Percentiles rank a stretch among this genome's conserved stretches.
Conservation (phyloP, 768 basidiomycete species). For the Artomyces pyxidatus region DNA sequence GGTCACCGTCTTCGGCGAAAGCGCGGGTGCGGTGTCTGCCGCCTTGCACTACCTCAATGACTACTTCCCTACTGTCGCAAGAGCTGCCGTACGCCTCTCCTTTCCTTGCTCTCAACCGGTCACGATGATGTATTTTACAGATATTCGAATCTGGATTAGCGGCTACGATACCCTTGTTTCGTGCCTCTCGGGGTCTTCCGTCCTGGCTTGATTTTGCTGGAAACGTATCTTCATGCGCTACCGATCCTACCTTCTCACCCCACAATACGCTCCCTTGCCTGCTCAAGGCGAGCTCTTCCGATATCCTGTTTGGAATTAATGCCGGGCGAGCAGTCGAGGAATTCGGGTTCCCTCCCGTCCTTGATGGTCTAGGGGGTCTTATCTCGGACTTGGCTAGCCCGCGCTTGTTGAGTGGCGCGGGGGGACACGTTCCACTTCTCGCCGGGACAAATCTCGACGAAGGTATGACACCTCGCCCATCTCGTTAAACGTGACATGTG, state of each 20-base stretch:
- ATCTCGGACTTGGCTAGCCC: conserved; percentile 32
- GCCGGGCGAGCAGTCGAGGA: conserved; percentile 20
- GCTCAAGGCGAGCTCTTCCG: conserved; percentile 12
- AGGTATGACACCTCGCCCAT: conserved; percentile 26
- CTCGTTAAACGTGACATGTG: too few relatives aligned
- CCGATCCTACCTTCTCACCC: conserved; percentile 16
- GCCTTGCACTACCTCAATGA: conserved; percentile 24
- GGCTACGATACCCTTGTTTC: conserved; percentile 23
- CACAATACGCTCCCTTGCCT: conserved; percentile 30
- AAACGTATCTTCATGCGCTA: conserved; percentile 27
- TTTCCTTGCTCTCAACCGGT: too few relatives aligned
- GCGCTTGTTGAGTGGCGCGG: conserved; percentile 24
- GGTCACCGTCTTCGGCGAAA: conserved; percentile 33
- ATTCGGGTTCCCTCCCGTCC: conserved; percentile 30
- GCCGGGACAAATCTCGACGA: conserved; percentile 38
- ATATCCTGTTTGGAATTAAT: conserved; percentile 12
- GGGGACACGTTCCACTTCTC: conserved; percentile 36
- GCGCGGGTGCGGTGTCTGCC: conserved; percentile 31
- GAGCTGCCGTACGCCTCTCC: conserved; percentile 20
- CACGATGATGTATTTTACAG: conserved; percentile 16
- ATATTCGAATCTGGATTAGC: conserved; percentile 37
- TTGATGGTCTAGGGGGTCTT: conserved; percentile 35
- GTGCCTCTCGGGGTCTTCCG: conserved; percentile 23
- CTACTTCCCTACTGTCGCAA: conserved; percentile 17
- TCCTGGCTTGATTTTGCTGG: conserved; percentile 34